phyloP scores from a whole-genome alignment of 768 basidiomycete species.

The Calvatia gigantea region DNA sequence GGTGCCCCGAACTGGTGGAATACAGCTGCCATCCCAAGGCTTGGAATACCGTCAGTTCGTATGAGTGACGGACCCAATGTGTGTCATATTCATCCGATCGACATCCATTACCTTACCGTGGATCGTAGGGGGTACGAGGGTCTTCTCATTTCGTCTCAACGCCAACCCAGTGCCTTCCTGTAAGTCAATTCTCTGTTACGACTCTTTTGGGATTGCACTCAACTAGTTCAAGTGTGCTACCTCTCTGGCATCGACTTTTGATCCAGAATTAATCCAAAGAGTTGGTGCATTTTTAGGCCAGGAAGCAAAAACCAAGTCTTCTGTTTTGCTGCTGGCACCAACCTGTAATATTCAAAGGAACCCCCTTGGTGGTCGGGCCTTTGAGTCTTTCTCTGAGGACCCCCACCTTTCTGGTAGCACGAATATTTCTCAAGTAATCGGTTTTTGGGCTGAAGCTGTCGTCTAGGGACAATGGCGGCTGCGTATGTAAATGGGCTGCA shows the following conservation, averaged over 20 bases:
- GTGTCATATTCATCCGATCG: conserved; percentile 9
- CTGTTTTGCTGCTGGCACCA: conserved; percentile 62
- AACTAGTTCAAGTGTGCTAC: conserved; percentile 54
- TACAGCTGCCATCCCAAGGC: conserved; percentile 50
- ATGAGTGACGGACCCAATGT: conserved; percentile 74
- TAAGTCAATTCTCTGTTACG: conserved; percentile 24
- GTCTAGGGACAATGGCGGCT: conserved; percentile 51
- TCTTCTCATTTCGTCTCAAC: conserved; percentile 62
- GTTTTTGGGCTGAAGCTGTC: not conserved
- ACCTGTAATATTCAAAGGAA: conserved; percentile 75
- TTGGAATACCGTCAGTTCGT: conserved; percentile 62
- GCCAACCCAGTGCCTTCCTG: conserved; percentile 65
- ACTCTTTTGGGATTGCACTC: not conserved
- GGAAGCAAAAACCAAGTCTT: conserved; percentile 65
- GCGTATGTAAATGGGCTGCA: conserved; percentile 72
- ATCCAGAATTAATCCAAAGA: conserved; percentile 49
- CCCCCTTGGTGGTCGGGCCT: conserved; percentile 56
- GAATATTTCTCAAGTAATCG: not conserved
- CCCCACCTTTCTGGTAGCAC: conserved; percentile 56
- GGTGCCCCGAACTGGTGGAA: conserved; percentile 74
- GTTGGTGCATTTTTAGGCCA: conserved; percentile 59
- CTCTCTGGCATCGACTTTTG: conserved; percentile 68
- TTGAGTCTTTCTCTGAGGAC: conserved; percentile 75
- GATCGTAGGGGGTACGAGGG: conserved; percentile 58
- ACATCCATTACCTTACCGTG: not conserved